Evolutionary conservation across 768 basidiomycete species (phyloP), one percentile per base, ranked within the genome.

Genomic region (Suillus brevipes): DNA sequence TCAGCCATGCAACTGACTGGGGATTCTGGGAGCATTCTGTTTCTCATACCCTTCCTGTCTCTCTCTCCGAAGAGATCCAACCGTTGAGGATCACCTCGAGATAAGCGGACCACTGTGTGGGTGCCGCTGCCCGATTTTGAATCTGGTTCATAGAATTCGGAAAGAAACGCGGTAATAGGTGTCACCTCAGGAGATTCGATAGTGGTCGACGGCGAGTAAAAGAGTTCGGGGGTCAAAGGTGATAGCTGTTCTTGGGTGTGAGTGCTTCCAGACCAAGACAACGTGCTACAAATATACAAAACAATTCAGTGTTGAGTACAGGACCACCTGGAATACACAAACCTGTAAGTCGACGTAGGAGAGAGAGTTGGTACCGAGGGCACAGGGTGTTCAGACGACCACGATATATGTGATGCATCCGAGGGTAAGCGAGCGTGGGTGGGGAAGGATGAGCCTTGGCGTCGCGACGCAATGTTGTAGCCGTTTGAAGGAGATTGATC

Each of bases 271-370:
- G 69, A 72, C 49, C 31, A 67, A 36, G 70, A 75, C 14, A 23
- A 43, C 6, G 58, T 25, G 56, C 50, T 56, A 60, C 70, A 66
- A 16, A 18, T 37, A 43, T 40, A 34, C 20, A 34, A 50, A 34
- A 31, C 10, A 42, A 50, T 57, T 25, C 31, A 45, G 43, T 13
- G 37, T 23, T 37, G n/a, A 25, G 6, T 9, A 47, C 28, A 31
- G 4, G 34, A 1, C 20, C 31, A 18, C 16, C 23, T n/a, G 20
- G 20, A 42, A 38, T 20, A 8, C 18, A 63, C 75, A 10, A 42
- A 76, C 75, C 75, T 76, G 65, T 64, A 68, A 18, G 63, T 45
- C 36, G 73, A 75, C 55, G 65, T 64, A n/a, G 76, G 74, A 4
- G 74, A 69, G 14, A 69, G 34, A 2, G 53, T 55, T 6, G 34